Conservation (phyloP, 2,329 filamentous ascomycete genomes). For the Stachybotrys chartarum region DNA sequence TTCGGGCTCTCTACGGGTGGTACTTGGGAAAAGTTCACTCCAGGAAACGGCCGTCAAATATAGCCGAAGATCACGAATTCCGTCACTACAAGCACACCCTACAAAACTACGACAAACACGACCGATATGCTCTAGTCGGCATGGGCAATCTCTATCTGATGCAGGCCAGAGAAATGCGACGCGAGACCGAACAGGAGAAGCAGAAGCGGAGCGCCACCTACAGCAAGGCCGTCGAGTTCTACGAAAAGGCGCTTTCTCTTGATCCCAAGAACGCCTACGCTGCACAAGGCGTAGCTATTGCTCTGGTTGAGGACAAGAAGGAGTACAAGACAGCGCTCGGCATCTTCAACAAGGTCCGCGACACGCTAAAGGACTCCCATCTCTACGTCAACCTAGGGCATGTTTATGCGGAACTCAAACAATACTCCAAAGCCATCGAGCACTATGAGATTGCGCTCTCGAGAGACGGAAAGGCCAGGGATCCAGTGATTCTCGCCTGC, state of each 20-base stretch:
- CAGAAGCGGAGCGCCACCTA: constrained; percentile 85
- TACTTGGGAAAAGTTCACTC: constrained; percentile 76
- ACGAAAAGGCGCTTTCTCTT: constrained; percentile 93
- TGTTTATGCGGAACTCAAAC: constrained; percentile 81
- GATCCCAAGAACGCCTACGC: constrained; percentile 94
- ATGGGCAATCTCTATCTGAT: constrained; percentile 93
- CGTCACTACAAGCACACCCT: constrained; percentile 95
- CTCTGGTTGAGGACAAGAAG: constrained; percentile 89
- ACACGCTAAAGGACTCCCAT: constrained; percentile 81
- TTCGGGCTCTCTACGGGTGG: constrained; percentile 91
- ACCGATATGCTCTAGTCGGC: constrained; percentile 89
- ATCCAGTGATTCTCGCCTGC: constrained; percentile 75
- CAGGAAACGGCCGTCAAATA: constrained; percentile 72
- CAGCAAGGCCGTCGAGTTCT: constrained; percentile 91
- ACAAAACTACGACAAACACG: constrained; percentile 92
- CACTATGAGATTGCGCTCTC: constrained; percentile 82
- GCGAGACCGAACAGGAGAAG: constrained; percentile 82
- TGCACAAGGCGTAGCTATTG: constrained; percentile 91
- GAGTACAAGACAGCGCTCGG: constrained; percentile 75
- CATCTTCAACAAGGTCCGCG: constrained; percentile 84
- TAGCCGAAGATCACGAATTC: constrained; percentile 85
- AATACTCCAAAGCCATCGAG: constrained; percentile 88
- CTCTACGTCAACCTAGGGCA: constrained; percentile 93
- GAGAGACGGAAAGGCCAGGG: constrained; percentile 66
- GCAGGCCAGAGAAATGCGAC: constrained; percentile 87